A percentile compares a stretch with the other conserved stretches of the same genome.
These are phyloP conservation scores for Recurvomyces mirabilis DNA, from an alignment of 495 filamentous ascomycete species.

Conservation along the genomic window DNA sequence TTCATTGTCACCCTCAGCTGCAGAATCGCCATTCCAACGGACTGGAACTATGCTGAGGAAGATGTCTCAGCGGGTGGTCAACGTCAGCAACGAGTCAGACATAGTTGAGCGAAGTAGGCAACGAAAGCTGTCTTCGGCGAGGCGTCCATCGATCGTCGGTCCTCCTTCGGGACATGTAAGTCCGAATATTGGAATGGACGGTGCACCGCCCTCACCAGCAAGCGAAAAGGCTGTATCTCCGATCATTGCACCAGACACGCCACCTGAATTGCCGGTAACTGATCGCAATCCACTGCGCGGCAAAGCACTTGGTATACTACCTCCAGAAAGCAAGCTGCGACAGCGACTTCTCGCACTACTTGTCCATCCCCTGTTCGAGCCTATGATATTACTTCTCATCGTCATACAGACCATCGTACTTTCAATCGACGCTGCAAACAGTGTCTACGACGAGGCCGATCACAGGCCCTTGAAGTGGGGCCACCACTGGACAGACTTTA, in stretches of 20 bases:
- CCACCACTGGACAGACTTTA: conserved; percentile 58
- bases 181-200: conserved; percentile 34
- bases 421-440: conserved; percentile 64
- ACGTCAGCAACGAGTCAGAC: conserved; percentile 78
- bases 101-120: conserved; percentile 63
- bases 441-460: conserved; percentile 48
- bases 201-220: conserved; percentile 36
- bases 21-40: conserved; percentile 55
- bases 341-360: conserved; percentile 71
- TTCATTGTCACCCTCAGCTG: conserved; percentile 52
- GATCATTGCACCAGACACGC: not conserved
- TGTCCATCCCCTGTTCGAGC: conserved; percentile 78
- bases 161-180: not conserved
- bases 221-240: conserved; percentile 33
- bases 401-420: conserved; percentile 78
- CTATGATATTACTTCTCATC: conserved; percentile 76
- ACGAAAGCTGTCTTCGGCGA: conserved; percentile 48
- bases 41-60: conserved; percentile 89
- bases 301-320: conserved; percentile 74
- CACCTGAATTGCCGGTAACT: conserved; percentile 5
- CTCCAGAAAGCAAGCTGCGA: conserved; percentile 63
- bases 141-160: conserved; percentile 18
- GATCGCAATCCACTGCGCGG: conserved; percentile 69
- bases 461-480: conserved; percentile 52
- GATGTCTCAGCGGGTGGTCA: conserved; percentile 96